Evolutionary conservation across 129 eudicot species (phyloP).

Genomic region (Rutidosis leptorrhynchoides): DNA sequence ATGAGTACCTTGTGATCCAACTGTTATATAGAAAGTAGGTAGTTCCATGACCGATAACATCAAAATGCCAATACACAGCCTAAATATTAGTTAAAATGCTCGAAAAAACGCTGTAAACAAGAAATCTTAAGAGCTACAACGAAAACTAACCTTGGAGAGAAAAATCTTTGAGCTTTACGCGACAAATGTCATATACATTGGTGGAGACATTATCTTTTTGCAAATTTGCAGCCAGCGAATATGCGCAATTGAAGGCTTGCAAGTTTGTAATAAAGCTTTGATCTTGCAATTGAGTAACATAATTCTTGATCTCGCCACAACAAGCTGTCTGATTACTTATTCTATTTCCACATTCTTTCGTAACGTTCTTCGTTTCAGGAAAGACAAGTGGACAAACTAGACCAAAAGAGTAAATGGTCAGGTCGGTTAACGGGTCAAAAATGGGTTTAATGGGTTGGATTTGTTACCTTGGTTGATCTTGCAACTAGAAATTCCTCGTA

Average conservation of each 20-base stretch:
- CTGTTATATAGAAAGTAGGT: slow-evolving; percentile 26
- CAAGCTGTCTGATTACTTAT: slow-evolving; percentile 40
- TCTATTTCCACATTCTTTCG: slow-evolving; percentile 45
- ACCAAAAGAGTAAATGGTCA: not conserved
- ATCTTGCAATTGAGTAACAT: slow-evolving; percentile 48
- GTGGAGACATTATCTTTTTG: slow-evolving; percentile 42
- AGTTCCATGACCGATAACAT: slow-evolving; percentile 11
- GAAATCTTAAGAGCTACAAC: not conserved
- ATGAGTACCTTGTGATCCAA: slow-evolving; percentile 57
- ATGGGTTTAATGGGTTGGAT: not conserved
- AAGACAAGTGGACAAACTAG: slow-evolving; percentile 65
- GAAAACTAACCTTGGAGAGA: slow-evolving; percentile 59
- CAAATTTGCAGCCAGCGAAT: slow-evolving; percentile 44
- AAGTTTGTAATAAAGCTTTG: slow-evolving; percentile 66
- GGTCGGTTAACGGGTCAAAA: not conserved
- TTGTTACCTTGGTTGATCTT: slow-evolving; percentile 53
- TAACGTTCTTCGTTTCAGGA: slow-evolving; percentile 36
- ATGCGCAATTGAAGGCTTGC: slow-evolving; percentile 69
- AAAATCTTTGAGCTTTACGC: slow-evolving; percentile 58
- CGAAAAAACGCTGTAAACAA: not conserved
- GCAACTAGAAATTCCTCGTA: slow-evolving; percentile 65
- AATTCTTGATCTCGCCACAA: slow-evolving; percentile 48
- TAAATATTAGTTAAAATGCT: slow-evolving; percentile 9
- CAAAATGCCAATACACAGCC: slow-evolving; percentile 3
- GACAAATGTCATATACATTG: slow-evolving; percentile 50